These are phyloP conservation scores for Cutaneotrichosporon arboriforme DNA, from an alignment of 1,284 basidiomycete species.

Conservation along the genomic window DNA sequence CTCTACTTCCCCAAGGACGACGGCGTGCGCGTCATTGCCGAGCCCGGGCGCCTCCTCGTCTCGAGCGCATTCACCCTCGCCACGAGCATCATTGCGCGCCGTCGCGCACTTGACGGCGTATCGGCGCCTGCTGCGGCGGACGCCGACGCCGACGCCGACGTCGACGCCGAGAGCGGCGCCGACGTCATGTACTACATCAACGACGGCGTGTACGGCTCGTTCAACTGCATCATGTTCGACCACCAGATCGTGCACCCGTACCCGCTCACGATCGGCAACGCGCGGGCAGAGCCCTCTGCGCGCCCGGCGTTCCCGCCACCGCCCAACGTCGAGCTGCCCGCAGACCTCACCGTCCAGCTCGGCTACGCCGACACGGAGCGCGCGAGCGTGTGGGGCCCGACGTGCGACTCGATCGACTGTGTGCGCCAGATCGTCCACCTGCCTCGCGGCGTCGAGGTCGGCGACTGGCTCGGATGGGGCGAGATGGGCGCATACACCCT, in stretches of 20 bases:
- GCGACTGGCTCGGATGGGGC: constrained; percentile 87
- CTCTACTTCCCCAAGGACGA: constrained; percentile 71
- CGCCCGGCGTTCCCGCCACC: constrained; percentile 45
- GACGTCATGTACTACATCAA: constrained; percentile 78
- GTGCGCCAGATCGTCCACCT: constrained; percentile 61
- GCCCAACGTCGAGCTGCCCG: constrained; percentile 44
- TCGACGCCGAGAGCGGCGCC: constrained; percentile 32
- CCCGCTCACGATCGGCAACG: constrained; percentile 56
- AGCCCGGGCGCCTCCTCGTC: constrained; percentile 94
- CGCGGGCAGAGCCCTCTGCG: constrained; percentile 30
- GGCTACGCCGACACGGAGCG: constrained; percentile 49
- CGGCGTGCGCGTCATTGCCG: constrained; percentile 83
- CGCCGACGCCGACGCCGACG: constrained; percentile 6
- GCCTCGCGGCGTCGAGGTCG: constrained; percentile 63
- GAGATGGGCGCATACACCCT: constrained; percentile 93
- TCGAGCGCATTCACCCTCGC: constrained; percentile 88
- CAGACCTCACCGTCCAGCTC: constrained; percentile 46
- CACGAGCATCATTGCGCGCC: constrained; percentile 86
- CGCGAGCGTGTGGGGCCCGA: constrained; percentile 57
- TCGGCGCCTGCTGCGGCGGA: constrained; percentile 9
- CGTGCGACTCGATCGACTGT: constrained; percentile 87
- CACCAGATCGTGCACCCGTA: constrained; percentile 83
- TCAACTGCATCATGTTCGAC: constrained; percentile 95
- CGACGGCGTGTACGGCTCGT: constrained; percentile 95
- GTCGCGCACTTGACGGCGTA: constrained; percentile 49